phyloP scores from a whole-genome alignment of 2,329 filamentous ascomycete genomes.

The Xylariales sp. region DNA sequence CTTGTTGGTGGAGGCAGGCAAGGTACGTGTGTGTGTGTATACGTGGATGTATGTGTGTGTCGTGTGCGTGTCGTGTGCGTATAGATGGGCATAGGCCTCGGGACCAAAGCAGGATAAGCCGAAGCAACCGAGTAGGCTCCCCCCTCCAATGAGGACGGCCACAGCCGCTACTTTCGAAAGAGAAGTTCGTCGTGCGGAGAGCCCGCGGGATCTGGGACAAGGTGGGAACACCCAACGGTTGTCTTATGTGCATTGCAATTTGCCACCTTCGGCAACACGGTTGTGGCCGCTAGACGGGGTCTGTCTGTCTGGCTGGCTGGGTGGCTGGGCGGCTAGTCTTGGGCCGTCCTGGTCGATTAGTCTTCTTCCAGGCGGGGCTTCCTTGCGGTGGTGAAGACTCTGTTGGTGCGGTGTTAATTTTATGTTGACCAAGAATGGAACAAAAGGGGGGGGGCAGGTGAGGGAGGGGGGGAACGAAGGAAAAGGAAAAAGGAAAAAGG shows the following conservation, averaged over 20 bases:
- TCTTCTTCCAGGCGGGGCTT: constrained; percentile 41
- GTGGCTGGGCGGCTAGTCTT: too few relatives aligned
- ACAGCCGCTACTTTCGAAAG: background rate
- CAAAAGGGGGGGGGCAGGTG: background rate
- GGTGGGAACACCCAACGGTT: constrained; percentile 9
- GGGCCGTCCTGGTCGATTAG: background rate
- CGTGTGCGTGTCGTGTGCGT: constrained; percentile 3
- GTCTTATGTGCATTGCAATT: constrained; percentile 16
- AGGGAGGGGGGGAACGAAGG: too few relatives aligned
- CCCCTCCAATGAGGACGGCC: background rate
- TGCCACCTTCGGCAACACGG: constrained; percentile 9
- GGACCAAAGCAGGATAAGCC: constrained; percentile 16
- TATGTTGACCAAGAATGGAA: background rate
- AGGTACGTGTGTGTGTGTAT: constrained; percentile 1
- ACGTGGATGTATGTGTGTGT: too few relatives aligned
- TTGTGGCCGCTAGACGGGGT: background rate
- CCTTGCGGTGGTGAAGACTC: constrained; percentile 48
- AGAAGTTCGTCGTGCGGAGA: background rate
- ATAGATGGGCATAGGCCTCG: background rate
- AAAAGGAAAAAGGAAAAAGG: too few relatives aligned
- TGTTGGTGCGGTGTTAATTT: constrained; percentile 33
- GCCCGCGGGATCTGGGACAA: constrained; percentile 5
- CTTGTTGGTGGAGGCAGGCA: constrained; percentile 1
- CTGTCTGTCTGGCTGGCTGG: background rate
- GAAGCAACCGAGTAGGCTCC: constrained; percentile 4